Base-by-base conservation (phyloP, 257 asterid genomes). In the Solanum ahanhuiri region DNA sequence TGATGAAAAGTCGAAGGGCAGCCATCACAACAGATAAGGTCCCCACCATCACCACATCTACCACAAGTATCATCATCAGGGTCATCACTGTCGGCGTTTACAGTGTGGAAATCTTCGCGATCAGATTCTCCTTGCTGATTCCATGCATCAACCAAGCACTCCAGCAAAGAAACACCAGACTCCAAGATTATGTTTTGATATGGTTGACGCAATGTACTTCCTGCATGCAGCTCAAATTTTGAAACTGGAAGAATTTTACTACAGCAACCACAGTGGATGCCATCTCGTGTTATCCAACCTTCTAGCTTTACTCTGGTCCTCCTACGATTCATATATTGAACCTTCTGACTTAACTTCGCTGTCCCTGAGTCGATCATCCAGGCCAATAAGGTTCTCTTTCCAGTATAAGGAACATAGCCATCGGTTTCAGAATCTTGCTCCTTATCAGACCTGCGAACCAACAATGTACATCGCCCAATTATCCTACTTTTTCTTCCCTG, bases 1-100 rank as follows among this genome's bases (percentile, higher is more conserved):
- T 94, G 98, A 89, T 97, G 99, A 88, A 95, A 97, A 84, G 99
- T 97, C 20, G 99, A 95, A 37, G 98, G 98, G 88, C 99, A 97
- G 88, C 98, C 94, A 90, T 95, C 98, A 91, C 99, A 97, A 87
- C 98, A 97, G 85, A 97, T 94, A 91, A 97, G 90, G 89, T 94
- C 99, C 86, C 99, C 99, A 14, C 98, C 99, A 89, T 97, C 99
- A 76, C 98, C 98, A 87, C 99, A 97, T 25, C 92, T 90, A 20
- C 96, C 96, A 89, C 99, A 97, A 11, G 98, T 90, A 89, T 97
- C 99, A 88, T 97, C 98, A 87, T 95, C 98, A 1, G 98, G 98
- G 86, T 97, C 99, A 88, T 93, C 98, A 58, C 93, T 95, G 87
- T 93, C 97, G 76, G 91, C 89, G 25, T 90, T 90, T 60, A 96